Evolutionary conservation across 202 grass and related monocot species (phyloP), one percentile per base, ranked within the genome.

Genomic region (Cymbopogon flexuosus): DNA sequence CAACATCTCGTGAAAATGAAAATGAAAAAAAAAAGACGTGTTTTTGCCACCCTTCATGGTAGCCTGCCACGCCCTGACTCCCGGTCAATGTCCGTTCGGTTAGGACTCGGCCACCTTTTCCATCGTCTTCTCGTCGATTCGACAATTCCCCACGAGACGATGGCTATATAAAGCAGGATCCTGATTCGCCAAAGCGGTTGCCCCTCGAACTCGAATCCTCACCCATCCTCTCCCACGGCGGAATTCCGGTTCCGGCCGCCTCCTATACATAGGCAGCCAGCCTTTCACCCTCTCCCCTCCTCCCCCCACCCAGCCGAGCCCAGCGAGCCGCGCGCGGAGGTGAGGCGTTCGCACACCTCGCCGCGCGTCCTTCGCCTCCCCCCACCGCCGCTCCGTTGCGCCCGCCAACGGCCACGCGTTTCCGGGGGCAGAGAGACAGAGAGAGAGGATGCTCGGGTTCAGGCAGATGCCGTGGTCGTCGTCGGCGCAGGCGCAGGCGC

Each of bases 381-480:
- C 65, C 52, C 36, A 39, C 36, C 65, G 7, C 56, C 39, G 2
- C 6, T 15, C 39, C 47, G 34, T 11, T 6, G 35, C 69, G 19
- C 59, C 2, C 81, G 86, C 42, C 49, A 19, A 19, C 62, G 62
- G 22, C 6, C 34, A 24, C 64, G 4, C 18, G 60, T 58, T 58
- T 58, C 54, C 8, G 19, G 54, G 54, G 54, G 18, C 42, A 4
- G 41, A 42, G 41, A 42, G 11, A 45, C 1, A 21, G 16, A 56
- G 52, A 47, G 41, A 27, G 16, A 79, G 60, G 77, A 85, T 86
- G 87, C 54, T 86, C 8, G 79, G 79, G 80, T 84, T 90, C 88
- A 80, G 46, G 79, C 68, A 81, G 73, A 68, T 83, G 73, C n/a
- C 73, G 61, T 90, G 75, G 84, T 90, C 88, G 30, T 82, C 83